Conservation (phyloP, 208 protist species). For the Acanthamoeba healyi region DNA sequence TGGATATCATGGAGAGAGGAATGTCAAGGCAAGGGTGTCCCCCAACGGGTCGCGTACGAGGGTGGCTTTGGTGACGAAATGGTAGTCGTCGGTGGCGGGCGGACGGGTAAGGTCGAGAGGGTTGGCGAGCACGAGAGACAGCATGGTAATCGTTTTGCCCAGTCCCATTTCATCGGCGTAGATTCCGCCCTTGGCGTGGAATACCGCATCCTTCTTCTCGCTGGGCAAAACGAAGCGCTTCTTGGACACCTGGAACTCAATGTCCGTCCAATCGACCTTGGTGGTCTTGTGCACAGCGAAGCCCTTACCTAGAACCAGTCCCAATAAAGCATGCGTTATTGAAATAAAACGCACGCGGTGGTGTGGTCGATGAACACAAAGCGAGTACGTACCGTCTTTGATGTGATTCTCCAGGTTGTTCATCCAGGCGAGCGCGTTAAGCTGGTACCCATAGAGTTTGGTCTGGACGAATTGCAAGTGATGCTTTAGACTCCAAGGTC, state of each 20-base stretch:
- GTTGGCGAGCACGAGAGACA: background rate
- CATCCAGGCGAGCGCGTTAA: conserved; percentile 28
- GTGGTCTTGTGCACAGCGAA: background rate
- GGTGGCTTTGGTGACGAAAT: background rate
- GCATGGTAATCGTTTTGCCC: conserved; percentile 10
- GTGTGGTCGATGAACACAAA: background rate
- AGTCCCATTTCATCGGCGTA: conserved; percentile 28
- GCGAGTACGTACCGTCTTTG: background rate
- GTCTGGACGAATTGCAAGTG: background rate
- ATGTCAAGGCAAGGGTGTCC: too few relatives aligned
- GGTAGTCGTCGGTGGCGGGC: background rate
- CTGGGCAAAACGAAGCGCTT: background rate
- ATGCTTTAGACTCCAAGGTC: too few relatives aligned
- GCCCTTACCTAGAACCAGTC: background rate
- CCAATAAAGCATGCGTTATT: too few relatives aligned
- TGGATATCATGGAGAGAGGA: too few relatives aligned
- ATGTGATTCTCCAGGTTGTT: background rate
- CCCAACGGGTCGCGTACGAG: background rate
- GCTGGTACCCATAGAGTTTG: conserved; percentile 49
- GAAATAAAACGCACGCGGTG: too few relatives aligned
- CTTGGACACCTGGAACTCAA: background rate
- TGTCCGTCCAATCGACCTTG: background rate
- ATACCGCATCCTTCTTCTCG: background rate
- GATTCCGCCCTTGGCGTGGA: background rate
- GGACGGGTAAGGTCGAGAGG: background rate